Evolutionary conservation across 495 filamentous ascomycete genomes (phyloP).

Genomic region (Lasiosphaeris hirsuta): DNA sequence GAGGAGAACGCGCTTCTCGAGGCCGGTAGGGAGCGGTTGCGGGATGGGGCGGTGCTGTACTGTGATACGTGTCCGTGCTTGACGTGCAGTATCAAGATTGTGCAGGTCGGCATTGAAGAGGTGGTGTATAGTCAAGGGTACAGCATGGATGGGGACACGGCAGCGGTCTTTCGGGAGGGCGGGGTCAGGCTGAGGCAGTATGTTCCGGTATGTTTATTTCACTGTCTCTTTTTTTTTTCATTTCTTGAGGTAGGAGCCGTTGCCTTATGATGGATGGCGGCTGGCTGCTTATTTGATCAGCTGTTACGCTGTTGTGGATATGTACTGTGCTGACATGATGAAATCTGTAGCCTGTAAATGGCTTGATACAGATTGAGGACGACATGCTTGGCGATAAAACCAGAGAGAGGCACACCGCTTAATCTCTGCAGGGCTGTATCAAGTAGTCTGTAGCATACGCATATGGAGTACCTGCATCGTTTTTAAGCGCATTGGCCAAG

Average conservation of each 20-base stretch:
- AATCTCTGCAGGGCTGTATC: neutral
- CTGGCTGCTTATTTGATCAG: too few species aligned
- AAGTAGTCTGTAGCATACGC: neutral
- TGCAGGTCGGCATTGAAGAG: slow-evolving; percentile 90
- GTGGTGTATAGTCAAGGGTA: slow-evolving; percentile 93
- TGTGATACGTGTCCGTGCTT: slow-evolving; percentile 97
- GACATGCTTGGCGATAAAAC: neutral
- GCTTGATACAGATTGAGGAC: slow-evolving; percentile 48
- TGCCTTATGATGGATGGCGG: too few species aligned
- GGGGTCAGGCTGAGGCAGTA: slow-evolving; percentile 80
- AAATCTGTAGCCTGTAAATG: slow-evolving; percentile 56
- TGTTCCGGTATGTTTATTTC: slow-evolving; percentile 59
- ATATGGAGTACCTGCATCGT: too few species aligned
- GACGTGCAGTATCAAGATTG: slow-evolving; percentile 98
- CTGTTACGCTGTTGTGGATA: neutral
- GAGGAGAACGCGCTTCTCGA: slow-evolving; percentile 96
- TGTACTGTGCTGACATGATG: slow-evolving; percentile 11
- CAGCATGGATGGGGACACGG: slow-evolving; percentile 85
- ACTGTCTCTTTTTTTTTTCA: neutral
- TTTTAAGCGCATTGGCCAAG: too few species aligned
- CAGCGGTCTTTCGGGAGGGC: slow-evolving; percentile 70
- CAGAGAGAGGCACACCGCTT: neutral
- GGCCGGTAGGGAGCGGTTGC: slow-evolving; percentile 85
- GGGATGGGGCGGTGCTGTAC: slow-evolving; percentile 77
- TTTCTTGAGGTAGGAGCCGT: neutral